Evolutionary conservation across 257 asterid genomes (phyloP).

Genomic region (Nicotiana tomentosiformis): DNA sequence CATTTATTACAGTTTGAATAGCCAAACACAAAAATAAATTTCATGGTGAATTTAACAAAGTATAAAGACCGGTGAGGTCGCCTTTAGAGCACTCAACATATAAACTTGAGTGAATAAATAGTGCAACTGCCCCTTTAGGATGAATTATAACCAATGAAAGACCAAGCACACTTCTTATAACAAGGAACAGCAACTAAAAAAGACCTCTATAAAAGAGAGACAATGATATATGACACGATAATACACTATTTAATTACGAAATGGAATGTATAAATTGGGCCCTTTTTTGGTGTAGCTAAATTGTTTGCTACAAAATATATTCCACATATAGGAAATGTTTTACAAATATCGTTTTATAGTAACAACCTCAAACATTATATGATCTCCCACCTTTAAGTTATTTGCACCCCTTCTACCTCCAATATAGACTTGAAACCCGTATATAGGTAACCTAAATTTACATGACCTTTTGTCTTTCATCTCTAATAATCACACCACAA

Average conservation of each 20-base stretch:
- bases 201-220: too few relatives aligned
- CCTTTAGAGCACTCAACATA: background rate
- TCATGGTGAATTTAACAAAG: background rate
- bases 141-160: too few relatives aligned
- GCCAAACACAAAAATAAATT: background rate
- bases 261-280: too few relatives aligned
- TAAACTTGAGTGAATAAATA: too few relatives aligned
- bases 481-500: background rate
- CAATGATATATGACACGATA: too few relatives aligned
- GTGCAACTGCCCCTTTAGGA: too few relatives aligned
- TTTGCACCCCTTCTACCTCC: background rate
- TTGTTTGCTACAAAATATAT: too few relatives aligned
- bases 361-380: background rate
- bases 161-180: too few relatives aligned
- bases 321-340: too few relatives aligned
- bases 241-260: too few relatives aligned
- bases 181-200: too few relatives aligned
- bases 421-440: background rate
- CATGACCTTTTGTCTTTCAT: background rate
- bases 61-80: background rate
- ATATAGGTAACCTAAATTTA: background rate
- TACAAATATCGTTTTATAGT: background rate
- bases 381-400: background rate
- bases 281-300: too few relatives aligned
- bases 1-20: background rate